These are phyloP conservation scores for Globisporangium barbulae DNA, from an alignment of 352 stramenopile species.

Conservation along the genomic window DNA sequence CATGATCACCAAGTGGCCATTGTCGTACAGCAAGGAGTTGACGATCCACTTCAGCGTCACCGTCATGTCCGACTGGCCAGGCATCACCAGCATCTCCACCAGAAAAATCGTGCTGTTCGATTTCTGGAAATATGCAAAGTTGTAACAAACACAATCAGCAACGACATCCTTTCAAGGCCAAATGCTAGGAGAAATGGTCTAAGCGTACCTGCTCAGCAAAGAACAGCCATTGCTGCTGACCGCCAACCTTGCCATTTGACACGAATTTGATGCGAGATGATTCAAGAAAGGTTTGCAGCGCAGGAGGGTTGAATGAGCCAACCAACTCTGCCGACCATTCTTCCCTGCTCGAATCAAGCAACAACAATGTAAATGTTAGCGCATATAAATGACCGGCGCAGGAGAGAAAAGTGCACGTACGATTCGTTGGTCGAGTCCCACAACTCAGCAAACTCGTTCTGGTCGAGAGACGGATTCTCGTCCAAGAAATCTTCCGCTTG, in stretches of 20 bases:
- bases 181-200: not conserved
- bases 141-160: slow-evolving; percentile 9
- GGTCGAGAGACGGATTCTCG: slow-evolving; percentile 37
- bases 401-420: slow-evolving; percentile 34
- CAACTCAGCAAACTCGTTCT: slow-evolving; percentile 64
- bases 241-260: slow-evolving; percentile 71
- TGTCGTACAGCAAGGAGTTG: slow-evolving; percentile 82
- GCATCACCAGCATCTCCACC: slow-evolving; percentile 76
- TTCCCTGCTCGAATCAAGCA: slow-evolving; percentile 34
- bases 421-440: slow-evolving; percentile 78
- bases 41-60: slow-evolving; percentile 89
- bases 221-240: slow-evolving; percentile 78
- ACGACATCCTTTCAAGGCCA: not conserved
- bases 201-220: slow-evolving; percentile 67
- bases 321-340: slow-evolving; percentile 70
- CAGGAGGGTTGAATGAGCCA: slow-evolving; percentile 46
- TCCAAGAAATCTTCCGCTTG: slow-evolving; percentile 60
- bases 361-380: not conserved
- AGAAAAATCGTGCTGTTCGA: slow-evolving; percentile 79
- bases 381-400: not conserved
- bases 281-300: slow-evolving; percentile 63
- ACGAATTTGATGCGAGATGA: slow-evolving; percentile 58
- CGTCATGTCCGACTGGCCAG: slow-evolving; percentile 71
- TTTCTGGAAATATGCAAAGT: slow-evolving; percentile 28
- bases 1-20: slow-evolving; percentile 79